Base-by-base conservation (phyloP, 352 stramenopile genomes). In the Phytophthora citricola region DNA sequence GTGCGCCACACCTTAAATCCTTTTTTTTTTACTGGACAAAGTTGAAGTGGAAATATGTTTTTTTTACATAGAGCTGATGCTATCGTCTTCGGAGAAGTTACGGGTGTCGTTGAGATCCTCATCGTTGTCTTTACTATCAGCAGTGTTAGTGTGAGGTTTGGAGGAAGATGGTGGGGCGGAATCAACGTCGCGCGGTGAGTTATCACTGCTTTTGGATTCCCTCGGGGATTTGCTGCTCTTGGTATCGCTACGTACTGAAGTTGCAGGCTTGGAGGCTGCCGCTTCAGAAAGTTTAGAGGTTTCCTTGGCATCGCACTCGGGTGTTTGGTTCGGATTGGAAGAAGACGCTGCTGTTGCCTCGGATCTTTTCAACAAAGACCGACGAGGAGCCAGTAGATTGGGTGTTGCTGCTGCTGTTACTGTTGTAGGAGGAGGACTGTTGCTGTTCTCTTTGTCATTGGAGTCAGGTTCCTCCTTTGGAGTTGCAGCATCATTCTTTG, bases 11-110 rank as follows among this genome's bases (percentile, higher is more conserved):
- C 43, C 7, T 12, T 12, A n/a, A 4, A 14, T 22, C 11, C 1
- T 20, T 20, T 20, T 20, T 20, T 20, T 20, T 20, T 20, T 12
- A n/a, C 12, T 7, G 38, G 26, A 5, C 24, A 64, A 20, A 49
- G 57, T 64, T 64, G 58, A 65, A 65, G 58, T 62, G 50, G 41
- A 45, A 6, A 47, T 10, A 57, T 49, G 56, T 22, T 41, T 40
- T 47, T 48, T 63, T 20, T 6, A 20, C 12, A 10, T 48, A 26
- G 24, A 26, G 24, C 24, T 4, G 24, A 26, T 26, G 24, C 24
- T 26, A 26, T 26, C 24, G 24, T 56, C 46, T 44, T 63, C 54
- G 5, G 47, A 70, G 27, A 64, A 26, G 24, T 66, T 41, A 40
- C 51, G 47, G n/a, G 40, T 44, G 40, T 65, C 47, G 10, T 39